These are phyloP conservation scores for Lactarius vividus DNA, from an alignment of 768 basidiomycete genomes.

Conservation along the genomic window DNA sequence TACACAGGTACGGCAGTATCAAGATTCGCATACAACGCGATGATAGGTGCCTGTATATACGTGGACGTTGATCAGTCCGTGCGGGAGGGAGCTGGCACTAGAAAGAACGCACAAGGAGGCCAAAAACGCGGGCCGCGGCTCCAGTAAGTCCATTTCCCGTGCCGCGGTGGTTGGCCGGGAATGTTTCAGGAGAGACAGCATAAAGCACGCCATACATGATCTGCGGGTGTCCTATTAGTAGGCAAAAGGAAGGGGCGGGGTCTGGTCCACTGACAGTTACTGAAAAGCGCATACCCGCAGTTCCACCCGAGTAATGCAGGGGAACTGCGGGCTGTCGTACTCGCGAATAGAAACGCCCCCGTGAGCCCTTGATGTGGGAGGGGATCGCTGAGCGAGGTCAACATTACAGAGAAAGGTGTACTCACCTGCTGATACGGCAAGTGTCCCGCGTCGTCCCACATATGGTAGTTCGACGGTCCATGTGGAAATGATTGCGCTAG, in stretches of 20 bases:
- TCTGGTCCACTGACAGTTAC: slow-evolving; percentile 44
- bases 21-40: slow-evolving; percentile 67
- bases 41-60: slow-evolving; percentile 57
- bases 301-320: slow-evolving; percentile 75
- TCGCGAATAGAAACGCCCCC: slow-evolving; percentile 70
- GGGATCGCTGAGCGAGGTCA: slow-evolving; percentile 45
- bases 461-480: slow-evolving; percentile 64
- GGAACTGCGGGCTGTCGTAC: slow-evolving; percentile 70
- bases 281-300: slow-evolving; percentile 67
- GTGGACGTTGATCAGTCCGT: background rate
- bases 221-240: slow-evolving; percentile 33
- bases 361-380: slow-evolving; percentile 58
- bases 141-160: slow-evolving; percentile 68
- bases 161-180: slow-evolving; percentile 69
- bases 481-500: slow-evolving; percentile 69
- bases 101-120: slow-evolving; percentile 55
- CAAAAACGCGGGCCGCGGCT: slow-evolving; percentile 61
- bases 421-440: slow-evolving; percentile 62
- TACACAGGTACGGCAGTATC: slow-evolving; percentile 68
- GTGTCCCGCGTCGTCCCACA: slow-evolving; percentile 64
- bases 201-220: slow-evolving; percentile 79
- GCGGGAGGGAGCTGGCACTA: background rate
- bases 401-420: slow-evolving; percentile 29
- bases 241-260: background rate
- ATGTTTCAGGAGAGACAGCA: slow-evolving; percentile 66